These are phyloP conservation scores for Colletotrichum plurivorum DNA, from an alignment of 2,329 filamentous ascomycete genomes.

Conservation along the genomic window DNA sequence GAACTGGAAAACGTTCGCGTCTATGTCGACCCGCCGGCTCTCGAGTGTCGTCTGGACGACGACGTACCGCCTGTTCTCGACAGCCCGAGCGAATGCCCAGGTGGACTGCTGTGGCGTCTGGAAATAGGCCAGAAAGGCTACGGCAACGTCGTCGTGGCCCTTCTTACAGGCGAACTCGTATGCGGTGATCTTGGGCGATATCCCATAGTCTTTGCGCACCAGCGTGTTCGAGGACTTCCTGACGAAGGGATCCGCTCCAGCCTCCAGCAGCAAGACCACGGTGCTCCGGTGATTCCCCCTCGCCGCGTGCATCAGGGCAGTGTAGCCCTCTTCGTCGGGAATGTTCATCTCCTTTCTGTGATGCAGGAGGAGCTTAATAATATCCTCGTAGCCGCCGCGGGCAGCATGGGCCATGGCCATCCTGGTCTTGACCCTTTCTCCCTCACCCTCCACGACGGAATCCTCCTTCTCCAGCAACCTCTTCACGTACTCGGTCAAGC, in stretches of 20 bases:
- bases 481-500: background rate
- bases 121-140: constrained; percentile 46
- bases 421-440: background rate
- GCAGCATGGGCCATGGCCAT: constrained; percentile 7
- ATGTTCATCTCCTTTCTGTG: constrained; percentile 4
- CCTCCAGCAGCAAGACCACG: constrained; percentile 49
- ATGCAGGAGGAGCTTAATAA: constrained; percentile 13
- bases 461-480: background rate
- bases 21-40: constrained; percentile 50
- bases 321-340: background rate
- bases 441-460: too few relatives aligned
- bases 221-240: constrained; percentile 41
- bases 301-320: constrained; percentile 53
- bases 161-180: background rate
- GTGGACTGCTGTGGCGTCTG: constrained; percentile 43
- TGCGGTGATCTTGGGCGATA: background rate
- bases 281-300: constrained; percentile 46
- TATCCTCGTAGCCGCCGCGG: background rate
- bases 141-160: background rate
- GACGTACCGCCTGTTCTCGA: constrained; percentile 33
- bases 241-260: constrained; percentile 51
- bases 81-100: constrained; percentile 48
- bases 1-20: constrained; percentile 40
- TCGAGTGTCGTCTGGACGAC: constrained; percentile 47
- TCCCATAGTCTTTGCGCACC: background rate